Conservation (phyloP, 139 green algal species). For the Chlamydomonas schloesseri region DNA sequence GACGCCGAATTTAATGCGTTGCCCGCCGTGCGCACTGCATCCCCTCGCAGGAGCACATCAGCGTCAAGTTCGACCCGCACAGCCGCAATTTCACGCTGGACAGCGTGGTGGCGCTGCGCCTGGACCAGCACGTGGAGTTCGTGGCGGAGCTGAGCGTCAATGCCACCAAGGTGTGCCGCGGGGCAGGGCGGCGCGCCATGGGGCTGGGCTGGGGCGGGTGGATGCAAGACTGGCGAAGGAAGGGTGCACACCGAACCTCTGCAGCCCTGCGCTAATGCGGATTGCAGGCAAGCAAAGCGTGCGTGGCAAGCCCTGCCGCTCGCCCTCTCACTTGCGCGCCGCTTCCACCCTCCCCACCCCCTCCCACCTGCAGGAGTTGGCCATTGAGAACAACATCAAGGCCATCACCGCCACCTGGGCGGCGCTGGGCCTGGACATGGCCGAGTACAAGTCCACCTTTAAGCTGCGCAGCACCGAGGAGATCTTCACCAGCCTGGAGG, state of each 20-base stretch:
- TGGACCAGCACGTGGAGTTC: slow-evolving; percentile 86
- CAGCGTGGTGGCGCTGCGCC: slow-evolving; percentile 76
- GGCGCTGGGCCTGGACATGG: slow-evolving; percentile 80
- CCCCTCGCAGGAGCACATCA: slow-evolving; percentile 39
- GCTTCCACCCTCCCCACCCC: too few species aligned
- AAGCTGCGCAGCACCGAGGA: slow-evolving; percentile 89
- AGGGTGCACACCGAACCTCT: too few species aligned
- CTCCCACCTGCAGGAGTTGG: slow-evolving; percentile 55
- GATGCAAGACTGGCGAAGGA: too few species aligned
- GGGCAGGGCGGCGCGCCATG: too few species aligned
- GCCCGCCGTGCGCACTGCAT: too few species aligned
- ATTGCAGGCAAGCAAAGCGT: too few species aligned
- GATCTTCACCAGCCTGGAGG: slow-evolving; percentile 85
- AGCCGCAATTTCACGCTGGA: slow-evolving; percentile 83
- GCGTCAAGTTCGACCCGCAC: slow-evolving; percentile 76
- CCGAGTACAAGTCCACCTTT: slow-evolving; percentile 78
- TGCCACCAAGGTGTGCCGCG: slow-evolving; percentile 79
- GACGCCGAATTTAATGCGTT: too few species aligned
- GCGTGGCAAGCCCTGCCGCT: too few species aligned
- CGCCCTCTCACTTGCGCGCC: too few species aligned
- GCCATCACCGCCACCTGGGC: slow-evolving; percentile 48
- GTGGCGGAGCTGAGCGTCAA: slow-evolving; percentile 84
- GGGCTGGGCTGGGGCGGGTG: too few species aligned
- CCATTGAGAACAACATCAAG: slow-evolving; percentile 77
- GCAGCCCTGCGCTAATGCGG: too few species aligned